Evolutionary conservation across 2,329 filamentous ascomycete species (phyloP).

Genomic region (Colletotrichum filicis): DNA sequence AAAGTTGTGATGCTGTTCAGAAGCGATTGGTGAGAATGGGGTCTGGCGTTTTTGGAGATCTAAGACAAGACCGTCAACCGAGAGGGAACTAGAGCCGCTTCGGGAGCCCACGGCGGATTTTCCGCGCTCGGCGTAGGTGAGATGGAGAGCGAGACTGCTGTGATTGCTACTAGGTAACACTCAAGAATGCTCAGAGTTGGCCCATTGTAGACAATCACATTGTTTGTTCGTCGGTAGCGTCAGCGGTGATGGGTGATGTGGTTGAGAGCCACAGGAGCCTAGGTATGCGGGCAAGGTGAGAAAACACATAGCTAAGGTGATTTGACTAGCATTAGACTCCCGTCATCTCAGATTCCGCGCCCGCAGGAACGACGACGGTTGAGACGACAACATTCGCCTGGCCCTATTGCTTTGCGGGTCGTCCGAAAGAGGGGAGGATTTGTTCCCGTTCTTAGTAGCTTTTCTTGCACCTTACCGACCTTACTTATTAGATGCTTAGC

Average conservation of each 20-base stretch:
- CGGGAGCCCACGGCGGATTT: not conserved
- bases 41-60: not conserved
- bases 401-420: not conserved
- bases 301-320: not conserved
- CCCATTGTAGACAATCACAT: constrained; percentile 17
- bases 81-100: constrained; percentile 7
- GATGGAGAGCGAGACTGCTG: not conserved
- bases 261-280: not conserved
- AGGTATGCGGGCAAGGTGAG: not conserved
- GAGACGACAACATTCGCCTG: constrained; percentile 12
- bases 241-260: not conserved
- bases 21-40: not conserved
- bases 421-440: not conserved
- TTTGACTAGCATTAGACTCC: not conserved
- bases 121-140: too few relatives aligned
- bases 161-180: not conserved
- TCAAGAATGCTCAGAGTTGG: not conserved
- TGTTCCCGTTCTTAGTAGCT: not conserved
- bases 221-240: constrained; percentile 5
- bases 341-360: not conserved
- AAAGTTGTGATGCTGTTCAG: not conserved
- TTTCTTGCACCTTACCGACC: too few relatives aligned
- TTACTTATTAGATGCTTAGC: too few relatives aligned
- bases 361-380: constrained; percentile 12
- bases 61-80: constrained; percentile 26